phyloP scores from a whole-genome alignment of 2,329 filamentous ascomycete genomes.

The Trichothecium sympodiale region DNA sequence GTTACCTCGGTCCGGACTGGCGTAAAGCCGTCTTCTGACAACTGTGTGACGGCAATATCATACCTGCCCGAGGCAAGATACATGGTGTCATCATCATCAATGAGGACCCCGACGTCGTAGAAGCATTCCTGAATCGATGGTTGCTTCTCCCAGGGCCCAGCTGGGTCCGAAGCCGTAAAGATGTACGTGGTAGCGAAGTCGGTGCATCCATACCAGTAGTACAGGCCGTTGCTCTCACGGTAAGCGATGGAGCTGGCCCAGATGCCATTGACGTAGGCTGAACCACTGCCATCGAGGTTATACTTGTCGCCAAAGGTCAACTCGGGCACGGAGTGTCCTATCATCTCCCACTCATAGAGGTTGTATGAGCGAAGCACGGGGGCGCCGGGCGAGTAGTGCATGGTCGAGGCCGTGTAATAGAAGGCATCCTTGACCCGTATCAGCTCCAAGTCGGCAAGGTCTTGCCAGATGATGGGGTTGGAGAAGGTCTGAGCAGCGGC shows the following conservation, averaged over 20 bases:
- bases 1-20: slow-evolving; percentile 31
- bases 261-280: slow-evolving; percentile 41
- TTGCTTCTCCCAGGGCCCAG: slow-evolving; percentile 29
- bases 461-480: slow-evolving; percentile 43
- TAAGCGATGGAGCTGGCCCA: slow-evolving; percentile 43
- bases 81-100: slow-evolving; percentile 43
- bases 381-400: slow-evolving; percentile 45
- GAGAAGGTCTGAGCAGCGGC: slow-evolving; percentile 18
- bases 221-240: slow-evolving; percentile 31
- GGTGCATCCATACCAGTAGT: slow-evolving; percentile 46
- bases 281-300: slow-evolving; percentile 23
- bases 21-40: slow-evolving; percentile 33
- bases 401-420: slow-evolving; percentile 44
- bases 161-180: slow-evolving; percentile 31
- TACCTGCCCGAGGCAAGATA: slow-evolving; percentile 44
- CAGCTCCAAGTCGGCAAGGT: slow-evolving; percentile 43
- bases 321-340: slow-evolving; percentile 27
- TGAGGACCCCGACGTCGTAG: slow-evolving; percentile 44
- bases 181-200: slow-evolving; percentile 39
- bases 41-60: slow-evolving; percentile 36
- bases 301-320: slow-evolving; percentile 33
- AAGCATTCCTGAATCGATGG: slow-evolving; percentile 38
- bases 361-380: slow-evolving; percentile 44
- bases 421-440: slow-evolving; percentile 36
- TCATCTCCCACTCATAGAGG: slow-evolving; percentile 38